These are phyloP conservation scores for maize (Zea mays) DNA, from an alignment of 176 grass and related monocot species.

Conservation along the genomic window Zm-B73-REFERENCE-NAM-5.0 NC_050103.1:22454501-22455000, in stretches of 20 bases:
- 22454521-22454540: conserved; percentile 30
- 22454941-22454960: conserved; percentile 19
- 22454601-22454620: conserved; percentile 49
- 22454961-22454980: background rate
- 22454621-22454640: conserved; percentile 70
- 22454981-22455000: background rate
- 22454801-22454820: background rate
- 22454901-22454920: background rate
- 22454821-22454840: background rate
- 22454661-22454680: conserved; percentile 58
- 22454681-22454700: conserved; percentile 21
- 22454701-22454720: background rate
- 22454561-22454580: background rate
- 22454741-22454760: background rate
- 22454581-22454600: background rate
- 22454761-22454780: conserved; percentile 30
- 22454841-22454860: background rate
- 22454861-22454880: background rate
- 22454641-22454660: conserved; percentile 78
- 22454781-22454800: too few species aligned
- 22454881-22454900: background rate
- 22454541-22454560: conserved; percentile 56
- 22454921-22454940: conserved; percentile 15
- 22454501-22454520: conserved; percentile 35
- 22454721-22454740: conserved; percentile 1